phyloP scores from a whole-genome alignment of 306 rosid genomes.

The Quercus engelmannii region DNA sequence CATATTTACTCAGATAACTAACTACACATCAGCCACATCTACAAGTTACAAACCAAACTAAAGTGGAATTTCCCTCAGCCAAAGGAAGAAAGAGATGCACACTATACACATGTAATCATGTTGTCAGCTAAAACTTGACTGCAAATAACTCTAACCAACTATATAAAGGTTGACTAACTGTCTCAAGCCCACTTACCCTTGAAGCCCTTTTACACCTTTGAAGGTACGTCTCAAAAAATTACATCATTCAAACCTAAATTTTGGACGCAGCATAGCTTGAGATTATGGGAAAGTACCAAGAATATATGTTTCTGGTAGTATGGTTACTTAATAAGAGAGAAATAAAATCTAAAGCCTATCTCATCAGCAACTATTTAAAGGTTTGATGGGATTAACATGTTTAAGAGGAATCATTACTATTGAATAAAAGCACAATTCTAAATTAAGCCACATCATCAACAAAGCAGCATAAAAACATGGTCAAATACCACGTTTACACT shows the following conservation, averaged over 20 bases:
- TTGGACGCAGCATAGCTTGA: not conserved
- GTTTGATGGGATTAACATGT: no score
- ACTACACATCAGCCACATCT: no score
- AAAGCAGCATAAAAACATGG: no score
- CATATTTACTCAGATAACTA: no score
- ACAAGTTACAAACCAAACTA: no score
- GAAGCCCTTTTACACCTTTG: not conserved
- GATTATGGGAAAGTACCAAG: not conserved
- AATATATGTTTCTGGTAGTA: not conserved
- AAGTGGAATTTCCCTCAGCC: no score
- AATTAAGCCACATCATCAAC: not conserved
- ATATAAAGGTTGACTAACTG: no score
- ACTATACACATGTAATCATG: no score
- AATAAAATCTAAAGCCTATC: not conserved
- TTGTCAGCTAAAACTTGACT: no score
- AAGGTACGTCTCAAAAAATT: not conserved
- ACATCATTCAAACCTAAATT: not conserved
- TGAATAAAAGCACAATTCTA: not conserved
- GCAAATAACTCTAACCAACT: no score
- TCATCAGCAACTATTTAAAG: no score
- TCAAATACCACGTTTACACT: not conserved
- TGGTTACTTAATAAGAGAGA: not conserved
- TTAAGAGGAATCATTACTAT: not conserved
- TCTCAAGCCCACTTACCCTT: not conserved
- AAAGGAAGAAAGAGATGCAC: no score